Base-by-base conservation (phyloP, 129 eudicot species). In the Solidago caesia region DNA sequence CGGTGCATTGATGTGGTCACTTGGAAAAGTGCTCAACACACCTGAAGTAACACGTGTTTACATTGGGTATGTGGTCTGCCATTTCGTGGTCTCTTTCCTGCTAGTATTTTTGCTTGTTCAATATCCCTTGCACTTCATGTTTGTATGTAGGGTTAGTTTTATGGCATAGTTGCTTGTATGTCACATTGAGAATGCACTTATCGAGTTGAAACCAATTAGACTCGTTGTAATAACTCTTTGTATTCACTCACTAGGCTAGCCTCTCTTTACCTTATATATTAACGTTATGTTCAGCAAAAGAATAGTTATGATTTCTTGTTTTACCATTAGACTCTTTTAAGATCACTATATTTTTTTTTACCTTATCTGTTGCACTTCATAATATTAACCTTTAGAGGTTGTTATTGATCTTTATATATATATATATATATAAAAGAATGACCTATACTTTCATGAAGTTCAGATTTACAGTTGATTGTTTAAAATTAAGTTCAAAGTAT, bases 1-100 rank as follows among this genome's bases (percentile, higher is more conserved):
- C 26, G 98, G 98, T 72, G 98, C 98, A 6, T 80, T 94, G 82
- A 94, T 94, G 98, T 94, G 98, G 98, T 94, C 98, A 4, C 98
- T 94, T 49, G 98, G 98, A 12, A 94, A 94, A 80, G 96, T 94
- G 70, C 80, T 94, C 13, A 88, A 94, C 81, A 90, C 98, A 9
- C 98, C 98, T 6, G 98, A 94, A 79, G 98, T 93, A 25, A 68
- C 85, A 3, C 98, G 98, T 14, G 98, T 93, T 21, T 93, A 93
- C 72, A 89, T 93, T 53, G 98, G 98, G 98, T 93, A 84, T 5
- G 77, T 56, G 79, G 69, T 71, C 69, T 58, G 25, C 44, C 71
- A 41, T 75, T 21, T 46, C 14, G 46, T 46, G 44, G 10, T 29
- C 39, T 21, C 56, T 75, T 65, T 75, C 27, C 10, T 65, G 12